Evolutionary conservation across 2,329 filamentous ascomycete species (phyloP), one percentile per base, ranked within the genome.

Genomic region (Neocatenulostroma microsporum): DNA sequence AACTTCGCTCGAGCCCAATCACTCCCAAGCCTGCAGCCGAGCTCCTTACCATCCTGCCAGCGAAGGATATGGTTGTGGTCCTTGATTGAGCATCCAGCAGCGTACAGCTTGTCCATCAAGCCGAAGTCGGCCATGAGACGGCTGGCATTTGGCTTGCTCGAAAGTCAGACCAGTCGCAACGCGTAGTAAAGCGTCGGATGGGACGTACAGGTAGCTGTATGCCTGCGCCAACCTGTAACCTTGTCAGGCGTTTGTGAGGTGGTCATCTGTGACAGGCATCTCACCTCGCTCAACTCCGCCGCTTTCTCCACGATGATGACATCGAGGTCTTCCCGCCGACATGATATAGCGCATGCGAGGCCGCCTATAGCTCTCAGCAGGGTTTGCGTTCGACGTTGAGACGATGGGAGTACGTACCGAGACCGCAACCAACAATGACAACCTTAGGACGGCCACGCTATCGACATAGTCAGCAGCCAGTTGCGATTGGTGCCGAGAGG

Each of bases 81-180:
- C 19, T 23, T 18, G 14, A 17, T 10, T 14, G 30, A 21, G 36
- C 30, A 29, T 7, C 40, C 37, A 10, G 20, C 40, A 4, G 18
- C 15, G 25, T 26, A 39, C 11, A 27, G 36, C 19, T 39, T 21
- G 5, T 27, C 21, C 7, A 39, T 7, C 6, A 39, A 17, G 11
- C 25, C 12, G 30, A 39, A 24, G 23, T 8, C 8, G n/a, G 8
- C 9, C 23, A 38, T 33, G 19, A 38, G 15, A 13, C 21, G 14
- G 14, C 12, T 23, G 13, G 29, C 36, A 21, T 38, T 38, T 8
- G 36, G 36, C 21, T 19, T 21, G 33, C 7, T 15, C 25, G 17
- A 5, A 18, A 12, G 19, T 14, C 20, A 29, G 36, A 11, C 27
- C 23, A 24, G n/a, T n/a, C n/a, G n/a, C n/a, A n/a, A n/a, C n/a